Evolutionary conservation across 495 filamentous ascomycete genomes (phyloP).

Genomic region (Penicillium pulvis): DNA sequence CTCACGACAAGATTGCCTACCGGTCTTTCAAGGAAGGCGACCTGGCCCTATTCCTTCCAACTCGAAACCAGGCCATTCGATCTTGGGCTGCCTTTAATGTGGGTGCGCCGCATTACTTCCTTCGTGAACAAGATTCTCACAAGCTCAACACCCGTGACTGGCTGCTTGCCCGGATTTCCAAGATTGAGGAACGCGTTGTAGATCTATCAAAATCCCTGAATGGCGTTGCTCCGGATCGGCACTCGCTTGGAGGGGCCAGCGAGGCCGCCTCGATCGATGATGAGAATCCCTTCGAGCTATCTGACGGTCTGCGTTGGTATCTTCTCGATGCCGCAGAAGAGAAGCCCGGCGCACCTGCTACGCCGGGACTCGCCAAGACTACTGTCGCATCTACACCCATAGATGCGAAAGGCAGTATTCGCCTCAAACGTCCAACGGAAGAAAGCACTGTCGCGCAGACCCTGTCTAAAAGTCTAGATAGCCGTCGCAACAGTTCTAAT

Average conservation of each 20-base stretch:
- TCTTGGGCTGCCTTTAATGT: constrained; percentile 99
- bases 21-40: constrained; percentile 96
- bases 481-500: constrained; percentile 79
- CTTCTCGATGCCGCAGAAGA: constrained; percentile 91
- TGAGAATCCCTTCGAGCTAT: constrained; percentile 96
- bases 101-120: constrained; percentile 93
- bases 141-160: constrained; percentile 82
- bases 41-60: constrained; percentile 92
- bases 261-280: constrained; percentile 73
- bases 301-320: constrained; percentile 95
- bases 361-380: constrained; percentile 82
- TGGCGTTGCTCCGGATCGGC: constrained; percentile 54
- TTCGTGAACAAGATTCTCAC: constrained; percentile 89
- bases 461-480: constrained; percentile 84
- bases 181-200: constrained; percentile 90
- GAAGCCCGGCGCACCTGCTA: constrained; percentile 90
- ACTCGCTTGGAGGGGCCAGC: constrained; percentile 54
- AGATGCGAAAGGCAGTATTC: constrained; percentile 75
- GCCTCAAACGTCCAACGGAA: constrained; percentile 55
- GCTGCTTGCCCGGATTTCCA: constrained; percentile 90
- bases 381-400: constrained; percentile 89
- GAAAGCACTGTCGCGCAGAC: constrained; percentile 71
- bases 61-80: constrained; percentile 86
- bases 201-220: constrained; percentile 82
- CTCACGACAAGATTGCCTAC: constrained; percentile 96